These are phyloP conservation scores for Metschnikowia shivogae DNA, from an alignment of 805 yeast genomes.

Conservation along the genomic window DNA sequence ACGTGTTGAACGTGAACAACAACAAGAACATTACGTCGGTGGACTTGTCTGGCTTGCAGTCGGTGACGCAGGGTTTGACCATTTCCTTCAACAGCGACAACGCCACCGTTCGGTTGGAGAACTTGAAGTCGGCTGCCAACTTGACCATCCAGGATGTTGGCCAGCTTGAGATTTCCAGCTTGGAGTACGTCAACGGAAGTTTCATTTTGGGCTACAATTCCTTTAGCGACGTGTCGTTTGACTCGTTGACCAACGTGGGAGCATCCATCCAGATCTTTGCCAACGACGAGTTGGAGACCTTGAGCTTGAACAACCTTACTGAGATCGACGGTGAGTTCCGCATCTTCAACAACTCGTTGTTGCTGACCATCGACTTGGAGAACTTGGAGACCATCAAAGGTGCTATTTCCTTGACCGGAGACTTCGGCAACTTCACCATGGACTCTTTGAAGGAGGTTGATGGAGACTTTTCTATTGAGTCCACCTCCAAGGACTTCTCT, in stretches of 20 bases:
- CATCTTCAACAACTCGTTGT: conserved; percentile 38
- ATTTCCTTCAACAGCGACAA: conserved; percentile 38
- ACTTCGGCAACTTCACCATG: conserved; percentile 37
- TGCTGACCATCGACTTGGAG: conserved; percentile 28
- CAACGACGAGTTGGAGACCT: conserved; percentile 37
- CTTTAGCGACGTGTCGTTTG: conserved; percentile 29
- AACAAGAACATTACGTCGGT: conserved; percentile 39
- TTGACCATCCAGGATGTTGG: conserved; percentile 41
- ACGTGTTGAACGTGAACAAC: conserved; percentile 37
- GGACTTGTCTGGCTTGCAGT: conserved; percentile 28
- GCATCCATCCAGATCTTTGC: conserved; percentile 39
- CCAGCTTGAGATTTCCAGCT: conserved; percentile 27
- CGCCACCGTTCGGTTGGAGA: conserved; percentile 27
- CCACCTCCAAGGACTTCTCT: conserved; percentile 35
- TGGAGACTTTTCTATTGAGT: conserved; percentile 37
- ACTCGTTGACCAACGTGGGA: conserved; percentile 32
- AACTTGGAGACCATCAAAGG: conserved; percentile 35
- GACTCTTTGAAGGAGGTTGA: conserved; percentile 34
- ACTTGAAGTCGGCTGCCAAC: conserved; percentile 40
- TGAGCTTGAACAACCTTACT: conserved; percentile 26
- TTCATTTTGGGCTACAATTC: conserved; percentile 38
- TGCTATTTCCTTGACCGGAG: conserved; percentile 38
- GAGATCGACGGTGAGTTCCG: conserved; percentile 40
- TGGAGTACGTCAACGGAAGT: conserved; percentile 39
- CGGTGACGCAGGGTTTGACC: conserved; percentile 33